These are phyloP conservation scores for Fusarium praegraminearum DNA, from an alignment of 2,329 filamentous ascomycete genomes.

Conservation along the genomic window DNA sequence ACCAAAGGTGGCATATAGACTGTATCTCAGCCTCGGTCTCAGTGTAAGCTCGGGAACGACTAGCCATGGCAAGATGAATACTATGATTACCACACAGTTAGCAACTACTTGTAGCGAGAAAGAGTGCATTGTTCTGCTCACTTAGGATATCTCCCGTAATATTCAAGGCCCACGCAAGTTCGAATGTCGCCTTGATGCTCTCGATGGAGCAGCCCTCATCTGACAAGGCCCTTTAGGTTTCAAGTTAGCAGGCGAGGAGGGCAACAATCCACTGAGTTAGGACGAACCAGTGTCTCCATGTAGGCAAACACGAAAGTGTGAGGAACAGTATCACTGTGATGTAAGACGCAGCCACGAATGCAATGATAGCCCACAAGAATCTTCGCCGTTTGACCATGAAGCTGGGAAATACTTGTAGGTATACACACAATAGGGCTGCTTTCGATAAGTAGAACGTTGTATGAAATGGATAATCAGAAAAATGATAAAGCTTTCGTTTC, in stretches of 20 bases:
- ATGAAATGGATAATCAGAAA: background rate
- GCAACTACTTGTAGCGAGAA: fast-evolving
- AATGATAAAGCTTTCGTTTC: background rate
- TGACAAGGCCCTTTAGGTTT: background rate
- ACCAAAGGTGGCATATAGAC: conserved; percentile 25
- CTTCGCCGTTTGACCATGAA: conserved; percentile 30
- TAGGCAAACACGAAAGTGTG: conserved; percentile 1
- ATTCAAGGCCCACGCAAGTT: conserved; percentile 21
- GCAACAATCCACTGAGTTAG: fast-evolving
- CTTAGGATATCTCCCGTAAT: conserved; percentile 22
- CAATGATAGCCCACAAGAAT: conserved; percentile 22
- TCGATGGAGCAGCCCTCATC: background rate
- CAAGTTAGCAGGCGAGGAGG: background rate
- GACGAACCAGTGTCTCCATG: conserved; percentile 16
- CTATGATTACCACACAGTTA: background rate
- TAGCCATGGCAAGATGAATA: conserved; percentile 32
- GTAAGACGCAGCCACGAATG: conserved; percentile 1
- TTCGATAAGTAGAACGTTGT: conserved; percentile 17
- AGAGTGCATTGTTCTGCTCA: background rate
- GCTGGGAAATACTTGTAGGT: conserved; percentile 17
- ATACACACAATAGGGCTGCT: conserved; percentile 18
- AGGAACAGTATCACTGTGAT: background rate
- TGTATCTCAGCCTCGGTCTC: background rate
- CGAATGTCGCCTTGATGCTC: background rate
- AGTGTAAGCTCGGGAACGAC: conserved; percentile 21